These are phyloP conservation scores for Exophiala sideris DNA, from an alignment of 2,329 filamentous ascomycete genomes.

Conservation along the genomic window DNA sequence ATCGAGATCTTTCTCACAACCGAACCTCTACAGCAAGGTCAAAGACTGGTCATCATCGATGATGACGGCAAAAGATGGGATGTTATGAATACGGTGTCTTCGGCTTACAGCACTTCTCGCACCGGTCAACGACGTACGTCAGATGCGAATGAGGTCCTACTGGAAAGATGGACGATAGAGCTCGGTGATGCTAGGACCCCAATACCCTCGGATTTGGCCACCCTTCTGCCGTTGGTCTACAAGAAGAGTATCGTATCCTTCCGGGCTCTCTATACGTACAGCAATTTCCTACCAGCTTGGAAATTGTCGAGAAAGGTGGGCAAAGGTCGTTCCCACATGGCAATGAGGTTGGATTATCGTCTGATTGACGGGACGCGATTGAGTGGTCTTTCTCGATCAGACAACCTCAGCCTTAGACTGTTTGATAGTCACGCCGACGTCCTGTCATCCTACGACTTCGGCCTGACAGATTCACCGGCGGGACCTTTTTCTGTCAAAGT, in stretches of 20 bases:
- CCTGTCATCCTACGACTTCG: constrained; percentile 75
- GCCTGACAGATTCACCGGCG: constrained; percentile 78
- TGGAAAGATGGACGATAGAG: constrained; percentile 89
- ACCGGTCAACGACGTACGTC: constrained; percentile 32
- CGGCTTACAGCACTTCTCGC: constrained; percentile 43
- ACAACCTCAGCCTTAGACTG: constrained; percentile 69
- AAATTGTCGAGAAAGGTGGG: constrained; percentile 73
- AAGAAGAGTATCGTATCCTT: constrained; percentile 97
- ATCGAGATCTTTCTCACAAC: constrained; percentile 89
- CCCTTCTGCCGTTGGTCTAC: constrained; percentile 80
- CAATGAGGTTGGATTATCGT: constrained; percentile 74
- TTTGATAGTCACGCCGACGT: constrained; percentile 62
- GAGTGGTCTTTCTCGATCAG: constrained; percentile 53
- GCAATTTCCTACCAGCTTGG: constrained; percentile 80
- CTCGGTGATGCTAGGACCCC: constrained; percentile 60
- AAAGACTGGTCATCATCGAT: constrained; percentile 83
- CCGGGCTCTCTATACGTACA: constrained; percentile 77
- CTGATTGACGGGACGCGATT: constrained; percentile 61
- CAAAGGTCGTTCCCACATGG: constrained; percentile 62
- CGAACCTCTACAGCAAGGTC: constrained; percentile 70
- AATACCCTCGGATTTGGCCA: constrained; percentile 46
- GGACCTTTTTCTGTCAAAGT: constrained; percentile 79
- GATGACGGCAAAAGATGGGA: constrained; percentile 91
- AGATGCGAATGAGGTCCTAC: constrained; percentile 66
- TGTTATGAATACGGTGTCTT: constrained; percentile 70